Percentiles rank a stretch among this genome's conserved stretches.
These are phyloP conservation scores for Fraxinus excelsior DNA, from an alignment of 257 asterid genomes.

Conservation along the genomic window DNA sequence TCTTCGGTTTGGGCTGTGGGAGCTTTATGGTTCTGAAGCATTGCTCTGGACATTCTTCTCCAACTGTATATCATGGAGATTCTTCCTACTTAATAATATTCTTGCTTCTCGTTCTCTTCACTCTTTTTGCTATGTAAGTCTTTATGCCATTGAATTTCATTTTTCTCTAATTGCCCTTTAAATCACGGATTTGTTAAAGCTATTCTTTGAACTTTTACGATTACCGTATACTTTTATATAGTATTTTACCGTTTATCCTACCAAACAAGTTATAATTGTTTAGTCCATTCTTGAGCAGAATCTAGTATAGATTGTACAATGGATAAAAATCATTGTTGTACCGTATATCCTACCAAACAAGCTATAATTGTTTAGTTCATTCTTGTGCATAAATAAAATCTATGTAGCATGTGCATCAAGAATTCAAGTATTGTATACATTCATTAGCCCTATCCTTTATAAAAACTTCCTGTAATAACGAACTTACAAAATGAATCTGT, in stretches of 20 bases:
- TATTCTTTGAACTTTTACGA: neutral
- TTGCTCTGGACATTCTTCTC: slow-evolving; percentile 25
- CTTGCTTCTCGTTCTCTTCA: slow-evolving; percentile 43
- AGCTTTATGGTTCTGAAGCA: slow-evolving; percentile 36
- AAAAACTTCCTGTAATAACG: too few relatives aligned
- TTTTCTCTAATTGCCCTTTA: neutral
- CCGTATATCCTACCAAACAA: neutral
- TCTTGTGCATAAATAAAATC: too few relatives aligned
- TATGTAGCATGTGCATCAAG: too few relatives aligned
- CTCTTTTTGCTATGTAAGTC: slow-evolving; percentile 55
- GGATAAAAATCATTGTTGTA: neutral
- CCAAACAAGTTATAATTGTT: neutral
- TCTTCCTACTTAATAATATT: slow-evolving; percentile 32
- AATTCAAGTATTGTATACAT: too few relatives aligned
- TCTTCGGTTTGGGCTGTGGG: slow-evolving; percentile 48
- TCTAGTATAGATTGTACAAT: too few relatives aligned
- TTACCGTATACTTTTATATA: too few relatives aligned
- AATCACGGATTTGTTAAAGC: neutral
- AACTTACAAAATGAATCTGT: too few relatives aligned
- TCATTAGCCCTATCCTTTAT: too few relatives aligned
- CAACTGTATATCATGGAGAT: slow-evolving; percentile 26
- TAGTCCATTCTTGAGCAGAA: neutral
- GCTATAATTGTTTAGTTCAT: neutral
- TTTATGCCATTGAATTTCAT: neutral
- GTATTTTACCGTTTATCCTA: neutral